phyloP scores from a whole-genome alignment of 352 stramenopile species.

The Hyaloperonospora arabidopsidis region DNA sequence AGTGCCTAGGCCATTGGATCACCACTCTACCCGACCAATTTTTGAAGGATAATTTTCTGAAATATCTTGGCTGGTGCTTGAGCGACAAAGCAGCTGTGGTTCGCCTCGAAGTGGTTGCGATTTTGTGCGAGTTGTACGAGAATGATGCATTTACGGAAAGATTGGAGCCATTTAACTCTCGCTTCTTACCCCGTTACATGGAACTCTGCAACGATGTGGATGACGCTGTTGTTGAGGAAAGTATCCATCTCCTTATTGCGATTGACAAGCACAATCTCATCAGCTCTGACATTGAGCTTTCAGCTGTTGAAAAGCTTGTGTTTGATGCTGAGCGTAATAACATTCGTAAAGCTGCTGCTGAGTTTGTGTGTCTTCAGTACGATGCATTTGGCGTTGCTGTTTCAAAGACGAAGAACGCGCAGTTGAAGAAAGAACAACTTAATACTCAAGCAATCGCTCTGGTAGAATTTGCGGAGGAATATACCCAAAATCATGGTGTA shows the following conservation, averaged over 20 bases:
- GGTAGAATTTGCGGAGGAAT: conserved; percentile 87
- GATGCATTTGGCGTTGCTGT: conserved; percentile 79
- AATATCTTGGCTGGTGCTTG: conserved; percentile 94
- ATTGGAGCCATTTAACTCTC: conserved; percentile 71
- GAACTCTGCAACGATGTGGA: conserved; percentile 80
- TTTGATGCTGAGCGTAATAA: conserved; percentile 64
- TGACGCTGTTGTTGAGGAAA: conserved; percentile 55
- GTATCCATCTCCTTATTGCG: conserved; percentile 67
- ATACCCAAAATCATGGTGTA: conserved; percentile 61
- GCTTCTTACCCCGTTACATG: conserved; percentile 69
- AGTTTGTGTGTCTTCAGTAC: conserved; percentile 86
- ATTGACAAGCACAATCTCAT: conserved; percentile 80
- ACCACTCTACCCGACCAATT: conserved; percentile 84
- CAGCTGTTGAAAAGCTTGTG: conserved; percentile 71
- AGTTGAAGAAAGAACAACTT: conserved; percentile 75
- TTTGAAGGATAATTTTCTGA: conserved; percentile 91
- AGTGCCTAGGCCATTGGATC: conserved; percentile 80
- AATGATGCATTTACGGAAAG: conserved; percentile 55
- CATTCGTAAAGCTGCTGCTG: conserved; percentile 71
- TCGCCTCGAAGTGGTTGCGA: conserved; percentile 71
- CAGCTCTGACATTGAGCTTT: conserved; percentile 65
- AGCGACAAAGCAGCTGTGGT: conserved; percentile 86
- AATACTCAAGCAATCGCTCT: conserved; percentile 82
- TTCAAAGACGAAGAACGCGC: conserved; percentile 41
- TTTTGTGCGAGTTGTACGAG: conserved; percentile 81